A percentile compares a stretch with the other conserved stretches of the same genome.
phyloP scores from a whole-genome alignment of 164 flowering plant species.

The Paratinospora sagittata region DNA sequence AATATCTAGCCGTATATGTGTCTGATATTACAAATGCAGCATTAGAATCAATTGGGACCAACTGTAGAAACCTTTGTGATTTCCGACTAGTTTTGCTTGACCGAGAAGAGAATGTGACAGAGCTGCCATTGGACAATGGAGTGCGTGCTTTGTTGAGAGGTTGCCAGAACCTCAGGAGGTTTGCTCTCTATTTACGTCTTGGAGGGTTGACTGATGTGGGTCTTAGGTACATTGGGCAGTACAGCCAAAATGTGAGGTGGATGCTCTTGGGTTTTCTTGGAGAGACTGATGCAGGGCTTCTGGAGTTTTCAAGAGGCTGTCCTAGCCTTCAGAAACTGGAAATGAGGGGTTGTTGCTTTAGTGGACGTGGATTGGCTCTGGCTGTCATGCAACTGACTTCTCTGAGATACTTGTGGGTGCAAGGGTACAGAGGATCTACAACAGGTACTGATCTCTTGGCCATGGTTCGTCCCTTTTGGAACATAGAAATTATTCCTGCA shows the following conservation, averaged over 20 bases:
- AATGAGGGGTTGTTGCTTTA: constrained; percentile 83
- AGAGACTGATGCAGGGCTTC: constrained; percentile 65
- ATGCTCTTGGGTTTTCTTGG: constrained; percentile 91
- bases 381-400: constrained; percentile 51
- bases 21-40: constrained; percentile 80
- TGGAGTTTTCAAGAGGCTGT: constrained; percentile 75
- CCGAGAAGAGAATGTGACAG: constrained; percentile 58
- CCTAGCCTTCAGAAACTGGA: constrained; percentile 80
- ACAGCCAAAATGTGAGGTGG: constrained; percentile 76
- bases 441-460: constrained; percentile 48
- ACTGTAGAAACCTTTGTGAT: constrained; percentile 64
- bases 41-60: constrained; percentile 53
- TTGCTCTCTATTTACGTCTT: constrained; percentile 71
- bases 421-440: constrained; percentile 58
- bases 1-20: constrained; percentile 81
- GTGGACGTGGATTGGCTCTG: constrained; percentile 64
- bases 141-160: constrained; percentile 70
- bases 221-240: constrained; percentile 66
- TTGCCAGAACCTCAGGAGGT: constrained; percentile 63
- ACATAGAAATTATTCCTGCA: constrained; percentile 75
- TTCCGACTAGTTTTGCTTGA: constrained; percentile 90
- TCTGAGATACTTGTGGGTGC: constrained; percentile 88
- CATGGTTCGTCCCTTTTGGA: constrained; percentile 87
- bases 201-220: constrained; percentile 92
- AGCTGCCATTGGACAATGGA: constrained; percentile 94